Evolutionary conservation across 2,329 filamentous ascomycete species (phyloP).

Genomic region (Colletotrichum abscissum): DNA sequence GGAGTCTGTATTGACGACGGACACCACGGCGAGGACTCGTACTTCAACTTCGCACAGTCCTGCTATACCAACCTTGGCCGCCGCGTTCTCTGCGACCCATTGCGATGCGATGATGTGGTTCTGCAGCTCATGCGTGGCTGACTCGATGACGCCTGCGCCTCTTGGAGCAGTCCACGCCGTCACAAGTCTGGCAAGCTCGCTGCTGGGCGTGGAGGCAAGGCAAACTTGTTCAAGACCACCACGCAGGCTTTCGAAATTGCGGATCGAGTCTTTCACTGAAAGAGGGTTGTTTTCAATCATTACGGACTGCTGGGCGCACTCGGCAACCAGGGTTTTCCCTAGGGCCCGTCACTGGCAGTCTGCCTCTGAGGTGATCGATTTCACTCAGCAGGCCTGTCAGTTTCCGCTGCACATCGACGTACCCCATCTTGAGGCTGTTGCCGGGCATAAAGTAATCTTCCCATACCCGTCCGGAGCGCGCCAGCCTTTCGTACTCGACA

Average conservation of each 20-base stretch:
- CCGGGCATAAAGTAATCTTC: slow-evolving; percentile 39
- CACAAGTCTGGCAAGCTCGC: slow-evolving; percentile 12
- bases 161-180: background rate
- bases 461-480: slow-evolving; percentile 38
- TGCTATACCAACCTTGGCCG: slow-evolving; percentile 24
- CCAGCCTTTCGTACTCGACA: slow-evolving; percentile 36
- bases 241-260: slow-evolving; percentile 30
- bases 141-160: background rate
- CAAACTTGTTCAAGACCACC: background rate
- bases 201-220: slow-evolving; percentile 8
- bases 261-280: slow-evolving; percentile 15
- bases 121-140: slow-evolving; percentile 32
- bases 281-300: slow-evolving; percentile 39
- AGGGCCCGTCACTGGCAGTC: slow-evolving; percentile 7
- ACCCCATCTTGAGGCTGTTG: slow-evolving; percentile 15
- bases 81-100: slow-evolving; percentile 36
- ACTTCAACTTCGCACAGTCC: slow-evolving; percentile 35
- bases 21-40: slow-evolving; percentile 21
- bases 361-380: slow-evolving; percentile 24
- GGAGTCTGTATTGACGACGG: slow-evolving; percentile 32
- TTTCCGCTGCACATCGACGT: slow-evolving; percentile 9
- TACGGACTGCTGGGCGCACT: slow-evolving; percentile 40
- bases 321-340: slow-evolving; percentile 26
- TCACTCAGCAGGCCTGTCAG: slow-evolving; percentile 6
- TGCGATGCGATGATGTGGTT: slow-evolving; percentile 40